Base-by-base conservation (phyloP, 2,329 filamentous ascomycete genomes). In the Neonectria punicea region DNA sequence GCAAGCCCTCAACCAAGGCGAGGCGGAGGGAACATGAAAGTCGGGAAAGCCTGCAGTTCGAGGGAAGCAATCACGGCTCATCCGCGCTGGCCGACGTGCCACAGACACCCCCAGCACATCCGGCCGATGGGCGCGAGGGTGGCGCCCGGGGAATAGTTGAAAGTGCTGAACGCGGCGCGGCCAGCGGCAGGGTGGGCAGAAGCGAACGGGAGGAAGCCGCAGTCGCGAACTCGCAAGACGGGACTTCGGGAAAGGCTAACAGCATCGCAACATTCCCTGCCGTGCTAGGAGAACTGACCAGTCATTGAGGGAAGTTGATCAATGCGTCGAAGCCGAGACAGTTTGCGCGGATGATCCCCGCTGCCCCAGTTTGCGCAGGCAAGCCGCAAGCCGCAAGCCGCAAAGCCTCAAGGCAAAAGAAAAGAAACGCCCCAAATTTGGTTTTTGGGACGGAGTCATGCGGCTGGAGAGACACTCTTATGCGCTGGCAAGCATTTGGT, bases 401-500 rank as follows among this genome's bases (percentile, higher is more conserved):
- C 25, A 25, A 39, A 39, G 14, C 36, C 36, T 39, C 34, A 36
- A 62, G 63, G 63, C 54, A 71, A 63, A 63, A 66, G 62, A 58
- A 68, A 69, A 50, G 53, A 67, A 67, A 64, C 51, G 61, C 18
- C 53, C 54, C 62, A 70, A 60, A 65, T 53, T 64, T 68, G 65
- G 65, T 68, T 43, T 58, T 56, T 28, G 53, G 47, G n/a, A 32
- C 30, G 66, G 41, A 69, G 71, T 73, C 71, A 73, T 72, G 68
- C 65, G 71, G 68, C 49, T 68, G 68, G 54, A 63, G 44, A 66
- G 62, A 66, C 36, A 63, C 70, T 72, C n/a, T 72, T 73, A 72
- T 73, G 71, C 71, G 71, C 61, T 73, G 71, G 68, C 71, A 73
- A 67, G 68, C 63, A 61, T 65, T 51, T 56, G 56, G 56, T 53